phyloP scores from a whole-genome alignment of 345 rosid species.

The Euphorbia peplus region DNA sequence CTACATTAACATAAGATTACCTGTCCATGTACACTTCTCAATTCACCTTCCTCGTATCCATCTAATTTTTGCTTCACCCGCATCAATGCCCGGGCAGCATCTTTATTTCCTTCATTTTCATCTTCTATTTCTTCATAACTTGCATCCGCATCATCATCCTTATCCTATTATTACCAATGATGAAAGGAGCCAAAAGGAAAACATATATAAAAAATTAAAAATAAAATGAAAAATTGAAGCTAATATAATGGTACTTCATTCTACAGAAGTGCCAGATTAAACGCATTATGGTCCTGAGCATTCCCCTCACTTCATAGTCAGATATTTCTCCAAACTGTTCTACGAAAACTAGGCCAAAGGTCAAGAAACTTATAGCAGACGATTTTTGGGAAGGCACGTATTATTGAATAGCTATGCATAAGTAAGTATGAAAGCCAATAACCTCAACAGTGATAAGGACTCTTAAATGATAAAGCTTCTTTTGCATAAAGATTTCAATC shows the following conservation, averaged over 20 bases:
- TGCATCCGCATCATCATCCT: slow-evolving; percentile 57
- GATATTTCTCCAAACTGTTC: neutral
- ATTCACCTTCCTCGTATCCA: slow-evolving; percentile 96
- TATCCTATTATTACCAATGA: slow-evolving; percentile 47
- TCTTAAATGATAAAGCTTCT: neutral
- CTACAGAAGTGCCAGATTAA: neutral
- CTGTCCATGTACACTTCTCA: slow-evolving; percentile 94
- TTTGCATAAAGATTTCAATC: neutral
- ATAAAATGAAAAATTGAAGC: too few species aligned
- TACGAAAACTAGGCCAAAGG: neutral
- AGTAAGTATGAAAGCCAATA: neutral
- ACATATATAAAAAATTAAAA: neutral
- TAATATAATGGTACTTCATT: neutral
- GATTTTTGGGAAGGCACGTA: neutral
- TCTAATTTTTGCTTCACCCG: slow-evolving; percentile 94
- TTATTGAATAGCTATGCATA: neutral
- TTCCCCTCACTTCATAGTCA: too few species aligned
- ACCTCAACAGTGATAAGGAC: neutral
- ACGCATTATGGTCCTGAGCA: neutral
- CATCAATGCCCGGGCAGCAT: slow-evolving; percentile 88
- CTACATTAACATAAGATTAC: slow-evolving; percentile 39
- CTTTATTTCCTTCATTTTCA: slow-evolving; percentile 86
- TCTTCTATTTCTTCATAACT: slow-evolving; percentile 66
- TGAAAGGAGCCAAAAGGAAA: neutral
- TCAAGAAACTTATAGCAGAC: neutral